Evolutionary conservation across 108 stramenopile genomes (phyloP).

Genomic region (Nitzschia sp.): DNA sequence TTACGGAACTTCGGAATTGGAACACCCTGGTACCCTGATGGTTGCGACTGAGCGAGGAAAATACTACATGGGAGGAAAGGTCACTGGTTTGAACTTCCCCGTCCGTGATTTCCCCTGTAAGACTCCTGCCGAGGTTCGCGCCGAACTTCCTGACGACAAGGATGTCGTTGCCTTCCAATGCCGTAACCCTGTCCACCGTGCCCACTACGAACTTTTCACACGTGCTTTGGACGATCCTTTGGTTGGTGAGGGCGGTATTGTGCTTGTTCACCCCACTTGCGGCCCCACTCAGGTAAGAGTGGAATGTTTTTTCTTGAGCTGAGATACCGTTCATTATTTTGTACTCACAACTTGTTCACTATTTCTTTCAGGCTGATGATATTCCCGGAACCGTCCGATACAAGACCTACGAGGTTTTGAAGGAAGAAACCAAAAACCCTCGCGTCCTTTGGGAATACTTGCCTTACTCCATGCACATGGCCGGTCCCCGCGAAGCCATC

Average conservation of each 20-base stretch:
- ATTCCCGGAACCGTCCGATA: conserved; percentile 91
- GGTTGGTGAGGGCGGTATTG: conserved; percentile 88
- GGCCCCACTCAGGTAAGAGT: conserved; percentile 92
- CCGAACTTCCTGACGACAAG: conserved; percentile 89
- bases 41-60: conserved; percentile 97
- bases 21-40: conserved; percentile 98
- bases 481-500: conserved; percentile 99
- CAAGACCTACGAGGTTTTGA: conserved; percentile 97
- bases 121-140: conserved; percentile 95
- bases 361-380: conserved; percentile 76
- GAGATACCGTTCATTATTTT: not conserved
- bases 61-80: conserved; percentile 98
- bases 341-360: not conserved
- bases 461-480: conserved; percentile 99
- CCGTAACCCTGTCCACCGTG: conserved; percentile 99
- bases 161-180: conserved; percentile 99
- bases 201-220: conserved; percentile 99
- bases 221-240: conserved; percentile 95
- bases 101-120: conserved; percentile 97
- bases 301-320: not conserved
- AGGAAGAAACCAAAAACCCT: conserved; percentile 94
- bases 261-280: conserved; percentile 98
- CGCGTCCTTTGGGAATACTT: conserved; percentile 97
- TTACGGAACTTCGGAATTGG: conserved; percentile 96
- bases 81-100: conserved; percentile 96